Percentiles rank a stretch among this genome's conserved stretches.
Evolutionary conservation across 306 rosid species (phyloP).

Genomic region (Medicago ruthenica): DNA sequence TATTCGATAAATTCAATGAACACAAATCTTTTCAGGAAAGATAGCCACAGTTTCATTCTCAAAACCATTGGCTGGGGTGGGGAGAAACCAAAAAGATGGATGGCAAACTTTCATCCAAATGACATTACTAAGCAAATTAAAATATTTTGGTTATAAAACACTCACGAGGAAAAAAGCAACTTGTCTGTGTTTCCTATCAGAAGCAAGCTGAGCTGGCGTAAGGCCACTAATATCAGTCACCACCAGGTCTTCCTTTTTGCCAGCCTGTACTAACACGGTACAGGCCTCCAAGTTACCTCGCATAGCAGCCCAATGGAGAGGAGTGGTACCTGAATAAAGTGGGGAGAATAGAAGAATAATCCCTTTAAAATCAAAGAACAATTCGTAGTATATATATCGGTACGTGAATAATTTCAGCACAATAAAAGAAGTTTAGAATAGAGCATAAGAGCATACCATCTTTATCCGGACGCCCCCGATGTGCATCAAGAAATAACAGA

Average conservation of each 20-base stretch:
- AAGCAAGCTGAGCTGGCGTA: conserved; percentile 97
- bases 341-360: conserved; percentile 14
- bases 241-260: conserved; percentile 92
- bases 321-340: conserved; percentile 82
- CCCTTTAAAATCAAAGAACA: conserved; percentile 33
- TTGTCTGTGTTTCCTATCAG: conserved; percentile 96
- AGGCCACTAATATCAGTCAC: conserved; percentile 96
- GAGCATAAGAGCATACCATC: conserved; percentile 65
- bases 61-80: conserved; percentile 1
- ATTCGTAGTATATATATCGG: background rate
- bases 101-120: conserved; percentile 24
- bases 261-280: conserved; percentile 96
- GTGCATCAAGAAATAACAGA: conserved; percentile 90
- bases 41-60: conserved; percentile 17
- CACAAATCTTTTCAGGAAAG: conserved; percentile 27
- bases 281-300: conserved; percentile 98
- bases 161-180: conserved; percentile 99
- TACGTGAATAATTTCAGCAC: conserved; percentile 25
- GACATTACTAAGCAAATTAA: conserved; percentile 50
- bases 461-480: conserved; percentile 90
- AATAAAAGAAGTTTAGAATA: conserved; percentile 16
- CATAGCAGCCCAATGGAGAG: conserved; percentile 99
- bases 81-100: conserved; percentile 6
- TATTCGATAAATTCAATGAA: conserved; percentile 20
- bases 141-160: conserved; percentile 57